Conservation (phyloP, 192 early-diverging fungal genomes). For the Coemansia sp. region DNA sequence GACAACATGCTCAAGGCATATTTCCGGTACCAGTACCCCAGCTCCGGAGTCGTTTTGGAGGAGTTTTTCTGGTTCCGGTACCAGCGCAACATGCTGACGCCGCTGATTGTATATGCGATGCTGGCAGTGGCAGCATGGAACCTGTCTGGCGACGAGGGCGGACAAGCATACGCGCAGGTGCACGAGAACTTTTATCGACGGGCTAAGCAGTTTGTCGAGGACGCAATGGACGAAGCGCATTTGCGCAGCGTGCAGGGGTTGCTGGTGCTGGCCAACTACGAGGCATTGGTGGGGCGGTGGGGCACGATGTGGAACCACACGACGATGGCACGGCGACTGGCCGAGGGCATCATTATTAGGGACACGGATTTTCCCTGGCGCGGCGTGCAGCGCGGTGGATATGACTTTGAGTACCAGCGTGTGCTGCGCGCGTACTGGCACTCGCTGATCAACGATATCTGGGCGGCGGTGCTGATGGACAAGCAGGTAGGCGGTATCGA, state of each 20-base stretch:
- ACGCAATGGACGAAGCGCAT: conserved; percentile 53
- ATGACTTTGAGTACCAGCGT: conserved; percentile 54
- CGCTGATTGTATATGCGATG: conserved; percentile 52
- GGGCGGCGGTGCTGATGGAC: conserved; percentile 53
- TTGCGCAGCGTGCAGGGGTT: conserved; percentile 52
- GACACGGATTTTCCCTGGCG: conserved; percentile 52
- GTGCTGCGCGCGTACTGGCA: conserved; percentile 56
- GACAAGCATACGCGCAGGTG: conserved; percentile 25
- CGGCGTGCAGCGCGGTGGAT: conserved; percentile 38
- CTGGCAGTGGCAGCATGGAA: conserved; percentile 52
- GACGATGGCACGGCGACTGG: conserved; percentile 49
- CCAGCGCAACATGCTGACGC: conserved; percentile 52
- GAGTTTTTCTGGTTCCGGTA: conserved; percentile 56
- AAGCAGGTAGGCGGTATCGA: conserved; percentile 48
- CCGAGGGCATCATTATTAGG: conserved; percentile 49
- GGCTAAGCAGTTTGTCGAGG: conserved; percentile 51
- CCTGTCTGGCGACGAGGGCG: conserved; percentile 37
- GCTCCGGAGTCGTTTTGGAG: conserved; percentile 47
- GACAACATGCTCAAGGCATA: conserved; percentile 55
- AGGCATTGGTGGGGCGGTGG: conserved; percentile 53
- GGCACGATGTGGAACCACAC: conserved; percentile 57
- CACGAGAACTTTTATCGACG: conserved; percentile 47
- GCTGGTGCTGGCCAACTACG: conserved; percentile 52
- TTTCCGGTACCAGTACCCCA: conserved; percentile 53
- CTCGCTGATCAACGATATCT: conserved; percentile 54